A percentile compares a stretch with the other conserved stretches of the same genome.
Conservation (phyloP, 306 rosid species). For the Neltuma alba region DNA sequence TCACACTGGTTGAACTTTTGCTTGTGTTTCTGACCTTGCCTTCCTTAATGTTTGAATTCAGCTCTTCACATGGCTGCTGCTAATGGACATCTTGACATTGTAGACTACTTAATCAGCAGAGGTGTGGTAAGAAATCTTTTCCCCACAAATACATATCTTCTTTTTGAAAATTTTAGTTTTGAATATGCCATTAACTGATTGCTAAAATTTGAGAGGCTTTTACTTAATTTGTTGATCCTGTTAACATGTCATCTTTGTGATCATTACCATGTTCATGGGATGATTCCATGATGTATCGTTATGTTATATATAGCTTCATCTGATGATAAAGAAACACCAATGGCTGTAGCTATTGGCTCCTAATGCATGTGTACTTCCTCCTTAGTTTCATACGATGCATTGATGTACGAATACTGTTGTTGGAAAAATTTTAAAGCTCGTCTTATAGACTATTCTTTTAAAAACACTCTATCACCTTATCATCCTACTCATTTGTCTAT, state of each 20-base stretch:
- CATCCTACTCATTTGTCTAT: not conserved
- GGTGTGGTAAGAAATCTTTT: conserved; percentile 64
- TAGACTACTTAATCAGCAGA: conserved; percentile 68
- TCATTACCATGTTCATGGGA: not conserved
- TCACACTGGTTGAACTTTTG: not conserved
- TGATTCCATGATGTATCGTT: not conserved
- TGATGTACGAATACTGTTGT: not conserved
- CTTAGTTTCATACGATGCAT: too few relatives aligned
- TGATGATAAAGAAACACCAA: not conserved
- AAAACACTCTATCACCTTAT: not conserved
- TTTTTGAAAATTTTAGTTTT: not conserved
- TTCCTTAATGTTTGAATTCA: conserved; percentile 37
- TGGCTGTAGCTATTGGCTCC: not conserved
- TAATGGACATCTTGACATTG: conserved; percentile 75
- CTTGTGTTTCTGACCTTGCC: conserved; percentile 31
- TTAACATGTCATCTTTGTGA: not conserved
- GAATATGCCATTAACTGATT: not conserved
- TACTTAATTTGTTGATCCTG: not conserved
- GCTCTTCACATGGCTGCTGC: conserved; percentile 98
- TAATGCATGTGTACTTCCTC: not conserved
- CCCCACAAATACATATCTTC: not conserved
- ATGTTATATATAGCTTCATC: not conserved
- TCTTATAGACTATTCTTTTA: not conserved
- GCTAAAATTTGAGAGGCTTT: not conserved
- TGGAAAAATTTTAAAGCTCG: not conserved